phyloP scores from a whole-genome alignment of 805 yeast species.

The Lipomyces mesembrius region DNA sequence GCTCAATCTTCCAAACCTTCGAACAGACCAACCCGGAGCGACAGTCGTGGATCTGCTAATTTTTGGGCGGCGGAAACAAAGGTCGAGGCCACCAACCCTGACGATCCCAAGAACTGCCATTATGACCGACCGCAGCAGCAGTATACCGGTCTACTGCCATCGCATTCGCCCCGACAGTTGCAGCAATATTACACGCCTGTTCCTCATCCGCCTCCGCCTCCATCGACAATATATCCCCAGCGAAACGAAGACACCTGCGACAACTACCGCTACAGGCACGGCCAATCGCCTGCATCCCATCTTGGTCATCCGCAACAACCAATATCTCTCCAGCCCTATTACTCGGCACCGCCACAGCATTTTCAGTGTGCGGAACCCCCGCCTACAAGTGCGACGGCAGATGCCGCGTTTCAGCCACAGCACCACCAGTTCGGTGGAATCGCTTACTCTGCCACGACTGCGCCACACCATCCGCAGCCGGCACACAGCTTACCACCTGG shows the following conservation, averaged over 20 bases:
- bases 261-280: conserved; percentile 1
- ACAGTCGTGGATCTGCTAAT: not conserved
- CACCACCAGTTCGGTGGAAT: not conserved
- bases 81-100: not conserved
- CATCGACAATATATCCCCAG: not conserved
- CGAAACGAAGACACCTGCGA: not conserved
- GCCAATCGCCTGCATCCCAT: not conserved
- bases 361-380: not conserved
- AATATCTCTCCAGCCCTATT: not conserved
- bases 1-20: not conserved
- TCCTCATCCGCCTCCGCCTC: not conserved
- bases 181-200: not conserved
- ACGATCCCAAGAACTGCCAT: not conserved
- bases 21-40: not conserved
- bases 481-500: not conserved
- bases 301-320: not conserved
- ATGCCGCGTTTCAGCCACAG: not conserved
- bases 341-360: not conserved
- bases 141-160: not conserved
- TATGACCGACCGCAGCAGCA: not conserved
- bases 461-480: not conserved
- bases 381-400: not conserved
- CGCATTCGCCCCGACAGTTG: not conserved
- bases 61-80: too few relatives aligned
- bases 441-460: not conserved